Evolutionary conservation across 176 grass and related monocot species (phyloP).

Genomic region (Microstegium vimineum): DNA sequence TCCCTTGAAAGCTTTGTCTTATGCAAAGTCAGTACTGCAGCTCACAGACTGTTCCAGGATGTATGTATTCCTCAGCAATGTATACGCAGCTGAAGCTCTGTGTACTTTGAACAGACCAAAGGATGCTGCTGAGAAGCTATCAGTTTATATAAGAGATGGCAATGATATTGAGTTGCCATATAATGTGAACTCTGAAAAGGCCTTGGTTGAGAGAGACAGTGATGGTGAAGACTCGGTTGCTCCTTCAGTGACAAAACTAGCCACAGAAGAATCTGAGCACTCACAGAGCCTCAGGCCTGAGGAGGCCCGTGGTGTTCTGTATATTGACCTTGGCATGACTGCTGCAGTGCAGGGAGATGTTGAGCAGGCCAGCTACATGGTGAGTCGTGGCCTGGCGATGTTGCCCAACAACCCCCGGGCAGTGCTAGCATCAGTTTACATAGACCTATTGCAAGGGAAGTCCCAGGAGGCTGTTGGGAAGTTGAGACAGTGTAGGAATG

Average conservation of each 20-base stretch:
- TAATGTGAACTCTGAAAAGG: conserved; percentile 57
- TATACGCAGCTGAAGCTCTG: conserved; percentile 84
- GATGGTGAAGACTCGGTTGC: conserved; percentile 60
- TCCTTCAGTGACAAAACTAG: conserved; percentile 36
- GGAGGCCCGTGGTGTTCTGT: conserved; percentile 63
- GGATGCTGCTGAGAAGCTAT: conserved; percentile 71
- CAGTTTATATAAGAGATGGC: conserved; percentile 59
- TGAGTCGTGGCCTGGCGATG: conserved; percentile 45
- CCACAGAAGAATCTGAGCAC: conserved; percentile 41
- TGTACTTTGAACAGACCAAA: conserved; percentile 60
- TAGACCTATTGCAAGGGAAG: conserved; percentile 82
- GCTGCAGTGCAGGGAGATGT: conserved; percentile 65
- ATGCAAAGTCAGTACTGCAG: conserved; percentile 49
- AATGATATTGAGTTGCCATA: conserved; percentile 62
- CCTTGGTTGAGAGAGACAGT: conserved; percentile 55
- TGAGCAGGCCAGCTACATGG: conserved; percentile 58
- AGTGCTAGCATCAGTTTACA: conserved; percentile 67
- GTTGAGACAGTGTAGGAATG: conserved; percentile 72
- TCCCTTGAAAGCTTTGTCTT: conserved; percentile 66
- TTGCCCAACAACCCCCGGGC: conserved; percentile 66
- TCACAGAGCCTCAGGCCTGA: conserved; percentile 45
- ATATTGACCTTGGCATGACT: conserved; percentile 66
- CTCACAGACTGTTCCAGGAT: conserved; percentile 71
- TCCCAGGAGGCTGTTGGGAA: conserved; percentile 60
- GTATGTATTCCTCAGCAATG: conserved; percentile 61